Percentiles rank a stretch among this genome's conserved stretches.
Evolutionary conservation across 1,139 yeast species (phyloP).

Genomic region (Ogataea hybrid): DNA sequence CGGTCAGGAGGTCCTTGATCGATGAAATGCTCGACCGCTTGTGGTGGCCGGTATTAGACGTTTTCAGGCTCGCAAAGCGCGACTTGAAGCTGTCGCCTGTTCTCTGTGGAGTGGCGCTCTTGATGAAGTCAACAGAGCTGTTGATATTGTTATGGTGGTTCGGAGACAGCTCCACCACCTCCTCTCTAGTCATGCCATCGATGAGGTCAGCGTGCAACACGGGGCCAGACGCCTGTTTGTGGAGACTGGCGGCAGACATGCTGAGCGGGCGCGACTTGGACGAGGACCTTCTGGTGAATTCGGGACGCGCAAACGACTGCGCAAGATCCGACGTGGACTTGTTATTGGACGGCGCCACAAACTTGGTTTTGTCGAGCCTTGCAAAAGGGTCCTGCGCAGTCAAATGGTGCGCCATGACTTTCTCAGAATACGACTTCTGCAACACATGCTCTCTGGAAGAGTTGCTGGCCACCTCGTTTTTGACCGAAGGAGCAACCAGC

Average conservation of each 20-base stretch:
- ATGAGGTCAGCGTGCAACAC: conserved; percentile 26
- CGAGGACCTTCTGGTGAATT: conserved; percentile 3
- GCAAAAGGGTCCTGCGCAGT: conserved; percentile 18
- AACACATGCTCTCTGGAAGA: conserved; percentile 7
- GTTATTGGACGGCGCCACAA: conserved; percentile 12
- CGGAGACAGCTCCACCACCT: conserved; percentile 36
- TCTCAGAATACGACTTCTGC: conserved; percentile 19
- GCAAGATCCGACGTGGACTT: conserved; percentile 11
- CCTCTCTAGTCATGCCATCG: conserved; percentile 32
- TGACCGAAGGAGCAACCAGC: conserved; percentile 20
- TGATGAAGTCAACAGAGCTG: conserved; percentile 58
- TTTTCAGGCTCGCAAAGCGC: conserved; percentile 20
- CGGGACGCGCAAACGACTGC: conserved; percentile 6
- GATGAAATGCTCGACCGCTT: conserved; percentile 44
- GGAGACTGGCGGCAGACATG: conserved; percentile 26
- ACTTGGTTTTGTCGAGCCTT: conserved; percentile 14
- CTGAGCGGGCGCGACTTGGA: conserved; percentile 22
- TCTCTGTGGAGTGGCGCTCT: conserved; percentile 46
- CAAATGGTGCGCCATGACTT: conserved; percentile 6
- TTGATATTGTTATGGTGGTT: conserved; percentile 36
- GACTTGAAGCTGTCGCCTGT: conserved; percentile 32
- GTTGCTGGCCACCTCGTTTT: conserved; percentile 11
- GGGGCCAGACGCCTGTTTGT: conserved; percentile 8
- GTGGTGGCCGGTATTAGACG: conserved; percentile 18
- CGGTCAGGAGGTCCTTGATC: conserved; percentile 44